Conservation (phyloP, 2,329 filamentous ascomycete species). For the Exophiala viscosa region DNA sequence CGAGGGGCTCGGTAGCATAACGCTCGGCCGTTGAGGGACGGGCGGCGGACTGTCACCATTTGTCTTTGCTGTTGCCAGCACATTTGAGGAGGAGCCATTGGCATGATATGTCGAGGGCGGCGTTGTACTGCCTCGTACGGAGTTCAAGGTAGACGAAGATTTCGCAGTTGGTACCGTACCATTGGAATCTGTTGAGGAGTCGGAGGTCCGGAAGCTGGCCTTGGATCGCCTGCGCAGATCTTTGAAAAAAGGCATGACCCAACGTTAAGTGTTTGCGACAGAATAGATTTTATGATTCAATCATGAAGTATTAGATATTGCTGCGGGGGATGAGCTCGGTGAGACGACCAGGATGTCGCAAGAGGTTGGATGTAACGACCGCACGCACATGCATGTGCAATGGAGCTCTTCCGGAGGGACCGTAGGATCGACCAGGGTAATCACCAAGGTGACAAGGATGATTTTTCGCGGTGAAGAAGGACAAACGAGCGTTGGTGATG, state of each 20-base stretch:
- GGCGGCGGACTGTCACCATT: constrained; percentile 49
- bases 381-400: constrained; percentile 23
- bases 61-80: constrained; percentile 48
- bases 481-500: constrained; percentile 19
- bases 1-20: constrained; percentile 37
- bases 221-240: constrained; percentile 73
- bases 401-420: constrained; percentile 12
- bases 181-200: constrained; percentile 59
- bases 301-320: constrained; percentile 12
- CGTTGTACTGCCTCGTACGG: constrained; percentile 63
- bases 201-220: constrained; percentile 66
- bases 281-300: background rate
- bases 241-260: constrained; percentile 62
- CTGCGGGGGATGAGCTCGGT: constrained; percentile 5
- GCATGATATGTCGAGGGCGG: constrained; percentile 69
- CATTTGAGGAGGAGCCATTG: constrained; percentile 62
- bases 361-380: constrained; percentile 11
- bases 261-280: background rate
- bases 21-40: constrained; percentile 46
- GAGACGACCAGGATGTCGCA: constrained; percentile 7
- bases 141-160: constrained; percentile 60
- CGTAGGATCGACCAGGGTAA: constrained; percentile 1
- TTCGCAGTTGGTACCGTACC: constrained; percentile 61
- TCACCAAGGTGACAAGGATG: constrained; percentile 6
- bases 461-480: background rate